A percentile compares a stretch with the other conserved stretches of the same genome.
Evolutionary conservation across 768 basidiomycete genomes (phyloP).

Genomic region (Suillus brevipes): DNA sequence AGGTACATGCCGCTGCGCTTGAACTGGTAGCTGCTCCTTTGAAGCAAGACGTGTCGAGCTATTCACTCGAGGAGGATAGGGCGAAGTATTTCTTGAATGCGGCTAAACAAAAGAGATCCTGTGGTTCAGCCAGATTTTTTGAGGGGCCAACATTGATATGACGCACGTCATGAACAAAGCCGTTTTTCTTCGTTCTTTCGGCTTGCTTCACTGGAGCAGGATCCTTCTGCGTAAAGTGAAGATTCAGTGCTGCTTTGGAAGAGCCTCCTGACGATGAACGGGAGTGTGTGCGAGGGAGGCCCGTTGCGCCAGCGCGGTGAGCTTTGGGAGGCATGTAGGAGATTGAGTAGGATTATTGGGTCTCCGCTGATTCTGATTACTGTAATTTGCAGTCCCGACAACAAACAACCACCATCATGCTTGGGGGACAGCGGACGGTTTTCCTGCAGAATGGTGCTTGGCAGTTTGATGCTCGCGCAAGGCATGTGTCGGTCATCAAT

Average conservation of each 20-base stretch:
- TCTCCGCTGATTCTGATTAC: slow-evolving; percentile 32
- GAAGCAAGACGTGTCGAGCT: slow-evolving; percentile 30
- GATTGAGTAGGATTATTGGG: slow-evolving; percentile 26
- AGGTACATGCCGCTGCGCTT: slow-evolving; percentile 26
- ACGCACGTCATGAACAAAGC: slow-evolving; percentile 47
- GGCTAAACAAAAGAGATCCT: slow-evolving; percentile 13
- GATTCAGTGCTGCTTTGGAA: slow-evolving; percentile 56
- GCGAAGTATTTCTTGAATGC: slow-evolving; percentile 27
- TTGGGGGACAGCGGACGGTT: not conserved
- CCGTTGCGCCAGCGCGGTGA: slow-evolving; percentile 46
- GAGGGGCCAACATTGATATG: slow-evolving; percentile 10
- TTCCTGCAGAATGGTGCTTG: not conserved
- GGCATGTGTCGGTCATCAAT: not conserved
- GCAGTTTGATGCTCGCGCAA: not conserved
- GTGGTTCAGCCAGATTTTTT: slow-evolving; percentile 15
- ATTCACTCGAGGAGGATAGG: slow-evolving; percentile 25
- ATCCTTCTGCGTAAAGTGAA: slow-evolving; percentile 73
- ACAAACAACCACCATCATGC: not conserved
- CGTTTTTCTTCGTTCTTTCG: slow-evolving; percentile 57
- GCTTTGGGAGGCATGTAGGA: slow-evolving; percentile 50
- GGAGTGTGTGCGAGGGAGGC: slow-evolving; percentile 59
- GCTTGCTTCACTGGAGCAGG: slow-evolving; percentile 38
- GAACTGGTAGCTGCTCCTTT: slow-evolving; percentile 36
- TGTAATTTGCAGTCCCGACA: slow-evolving; percentile 12
- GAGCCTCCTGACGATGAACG: slow-evolving; percentile 57